Evolutionary conservation across 768 basidiomycete genomes (phyloP).

Genomic region (Cystofilobasidium ferigula): DNA sequence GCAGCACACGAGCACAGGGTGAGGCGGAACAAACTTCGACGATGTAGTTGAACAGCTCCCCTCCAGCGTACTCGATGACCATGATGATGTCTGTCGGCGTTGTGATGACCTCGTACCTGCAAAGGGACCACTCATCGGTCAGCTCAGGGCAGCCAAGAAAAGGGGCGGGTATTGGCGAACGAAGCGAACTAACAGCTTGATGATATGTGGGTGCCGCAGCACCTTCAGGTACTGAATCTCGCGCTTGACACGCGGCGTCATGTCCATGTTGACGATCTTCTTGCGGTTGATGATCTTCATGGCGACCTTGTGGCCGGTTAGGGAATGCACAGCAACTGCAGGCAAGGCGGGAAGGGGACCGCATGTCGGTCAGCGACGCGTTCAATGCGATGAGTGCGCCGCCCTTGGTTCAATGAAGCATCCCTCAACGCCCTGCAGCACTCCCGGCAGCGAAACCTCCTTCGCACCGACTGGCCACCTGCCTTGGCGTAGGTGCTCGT

Average conservation of each 20-base stretch:
- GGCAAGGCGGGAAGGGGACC: neutral
- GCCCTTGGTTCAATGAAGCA: too few species aligned
- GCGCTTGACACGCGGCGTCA: conserved; percentile 78
- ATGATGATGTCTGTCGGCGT: conserved; percentile 95
- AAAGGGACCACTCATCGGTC: too few species aligned
- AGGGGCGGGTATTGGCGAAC: neutral
- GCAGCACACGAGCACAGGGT: neutral
- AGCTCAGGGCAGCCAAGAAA: neutral
- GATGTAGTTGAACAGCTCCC: conserved; percentile 97
- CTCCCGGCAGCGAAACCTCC: too few species aligned
- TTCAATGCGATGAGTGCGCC: neutral
- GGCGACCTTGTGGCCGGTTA: conserved; percentile 90
- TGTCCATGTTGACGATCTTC: conserved; percentile 80
- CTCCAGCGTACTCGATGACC: conserved; percentile 90
- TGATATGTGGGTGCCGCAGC: conserved; percentile 88
- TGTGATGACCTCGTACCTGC: conserved; percentile 57
- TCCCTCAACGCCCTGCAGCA: too few species aligned
- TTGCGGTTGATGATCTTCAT: conserved; percentile 97
- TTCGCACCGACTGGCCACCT: too few species aligned
- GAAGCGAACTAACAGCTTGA: conserved; percentile 68
- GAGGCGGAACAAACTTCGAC: conserved; percentile 43
- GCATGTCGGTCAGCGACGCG: neutral
- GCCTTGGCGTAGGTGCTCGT: too few species aligned
- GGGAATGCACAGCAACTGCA: conserved; percentile 86
- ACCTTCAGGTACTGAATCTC: conserved; percentile 96